Evolutionary conservation across 2,329 filamentous ascomycete genomes (phyloP), one percentile per base, ranked within the genome.

Genomic region (Ambrosiella cleistominuta): DNA sequence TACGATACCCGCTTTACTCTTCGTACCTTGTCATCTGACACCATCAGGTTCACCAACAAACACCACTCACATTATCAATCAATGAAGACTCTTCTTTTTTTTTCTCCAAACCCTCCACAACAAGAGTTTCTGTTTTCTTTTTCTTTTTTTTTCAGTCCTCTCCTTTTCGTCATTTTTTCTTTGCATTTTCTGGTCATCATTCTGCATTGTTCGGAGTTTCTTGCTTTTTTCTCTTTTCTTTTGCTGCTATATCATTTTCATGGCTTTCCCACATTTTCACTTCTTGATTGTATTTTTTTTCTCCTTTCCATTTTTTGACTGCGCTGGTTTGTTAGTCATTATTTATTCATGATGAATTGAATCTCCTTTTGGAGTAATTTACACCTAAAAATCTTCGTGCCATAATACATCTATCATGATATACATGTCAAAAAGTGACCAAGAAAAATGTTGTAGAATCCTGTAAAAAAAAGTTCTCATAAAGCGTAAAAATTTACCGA

Each of bases 291-390:
- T 39, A 42, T 55, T 45, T 38, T 39, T 54, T 36, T 51, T 54
- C 17, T 42, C 27, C 4, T 27, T 27, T 27, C 27, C 27, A 27
- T 27, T 8, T 17, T 44, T 40, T 44, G 39, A 42, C 38, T 35
- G 38, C 38, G 35, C 53, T 55, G 37, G 53, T 42, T 55, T 55
- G 38, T 44, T 55, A 27, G 38, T 55, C 53, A 42, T 55, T 55
- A 35, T 44, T 12, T 55, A 39, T 35, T 15, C 35, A 40, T 55
- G 53, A 44, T 55, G 44, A 55, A 44, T 55, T 44, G 12, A 55
- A 44, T 44, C 53, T 44, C 53, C 15, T 55, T 39, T 55, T 17
- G 37, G n/a, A n/a, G 37, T 19, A 12, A 51, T 55, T 44, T 44
- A 15, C 40, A 17, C 13, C 7, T 55, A 19, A 12, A 54, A 54